A percentile compares a stretch with the other conserved stretches of the same genome.
These are phyloP conservation scores for Candida oleophila DNA, from an alignment of 805 yeast genomes.

Conservation along the genomic window DNA sequence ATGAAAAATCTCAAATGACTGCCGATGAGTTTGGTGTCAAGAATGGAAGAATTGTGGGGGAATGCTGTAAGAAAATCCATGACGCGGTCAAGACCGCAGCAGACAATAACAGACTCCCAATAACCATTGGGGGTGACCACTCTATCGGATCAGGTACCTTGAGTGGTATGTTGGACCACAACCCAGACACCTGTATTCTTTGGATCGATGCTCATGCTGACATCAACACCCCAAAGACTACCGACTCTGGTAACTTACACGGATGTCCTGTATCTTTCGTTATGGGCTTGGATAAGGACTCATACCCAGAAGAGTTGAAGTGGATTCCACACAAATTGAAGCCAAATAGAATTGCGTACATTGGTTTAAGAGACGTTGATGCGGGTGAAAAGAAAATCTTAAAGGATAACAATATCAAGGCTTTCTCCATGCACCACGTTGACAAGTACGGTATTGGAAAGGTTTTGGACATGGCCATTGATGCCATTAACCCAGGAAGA, in stretches of 20 bases:
- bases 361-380: conserved; percentile 94
- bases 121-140: conserved; percentile 96
- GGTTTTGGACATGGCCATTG: conserved; percentile 89
- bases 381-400: conserved; percentile 76
- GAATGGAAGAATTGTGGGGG: conserved; percentile 76
- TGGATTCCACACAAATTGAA: conserved; percentile 78
- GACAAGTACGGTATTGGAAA: conserved; percentile 91
- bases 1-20: conserved; percentile 29
- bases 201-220: conserved; percentile 99
- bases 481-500: conserved; percentile 68
- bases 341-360: conserved; percentile 77
- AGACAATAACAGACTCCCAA: conserved; percentile 53
- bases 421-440: conserved; percentile 93
- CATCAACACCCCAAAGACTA: conserved; percentile 81
- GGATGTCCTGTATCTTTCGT: conserved; percentile 95
- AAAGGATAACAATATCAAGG: conserved; percentile 68
- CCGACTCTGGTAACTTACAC: conserved; percentile 88
- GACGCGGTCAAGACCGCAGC: conserved; percentile 56
- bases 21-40: conserved; percentile 52
- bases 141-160: conserved; percentile 94
- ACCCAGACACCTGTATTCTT: conserved; percentile 85
- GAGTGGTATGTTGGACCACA: conserved; percentile 70
- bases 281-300: conserved; percentile 70
- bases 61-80: conserved; percentile 64
- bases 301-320: conserved; percentile 68